phyloP scores from a whole-genome alignment of 345 rosid genomes.

The Linum trigynum region DNA sequence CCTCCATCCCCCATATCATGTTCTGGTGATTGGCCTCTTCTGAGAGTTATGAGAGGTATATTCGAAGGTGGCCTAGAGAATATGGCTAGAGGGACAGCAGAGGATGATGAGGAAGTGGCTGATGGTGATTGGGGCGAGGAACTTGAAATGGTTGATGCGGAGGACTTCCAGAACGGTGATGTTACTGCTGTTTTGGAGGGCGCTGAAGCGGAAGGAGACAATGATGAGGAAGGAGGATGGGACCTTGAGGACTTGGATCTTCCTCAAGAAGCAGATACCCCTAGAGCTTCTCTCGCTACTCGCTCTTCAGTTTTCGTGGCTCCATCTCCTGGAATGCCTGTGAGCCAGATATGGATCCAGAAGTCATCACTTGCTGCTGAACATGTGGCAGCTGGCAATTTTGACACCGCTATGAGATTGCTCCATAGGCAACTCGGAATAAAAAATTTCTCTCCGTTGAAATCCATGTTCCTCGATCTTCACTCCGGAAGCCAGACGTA shows the following conservation, averaged over 20 bases:
- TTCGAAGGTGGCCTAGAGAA: slow-evolving; percentile 84
- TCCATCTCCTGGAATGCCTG: slow-evolving; percentile 81
- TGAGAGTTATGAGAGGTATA: slow-evolving; percentile 86
- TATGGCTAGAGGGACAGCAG: slow-evolving; percentile 37
- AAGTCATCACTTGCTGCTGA: slow-evolving; percentile 86
- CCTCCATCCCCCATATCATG: slow-evolving; percentile 65
- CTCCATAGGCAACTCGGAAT: slow-evolving; percentile 87
- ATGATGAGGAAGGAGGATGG: slow-evolving; percentile 84
- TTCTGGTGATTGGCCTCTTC: slow-evolving; percentile 96
- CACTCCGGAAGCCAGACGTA: slow-evolving; percentile 68
- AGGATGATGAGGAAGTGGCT: slow-evolving; percentile 68
- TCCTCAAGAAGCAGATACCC: slow-evolving; percentile 80
- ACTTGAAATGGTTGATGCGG: slow-evolving; percentile 51
- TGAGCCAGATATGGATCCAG: slow-evolving; percentile 82
- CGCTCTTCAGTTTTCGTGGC: slow-evolving; percentile 66
- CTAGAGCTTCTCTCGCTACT: slow-evolving; percentile 43
- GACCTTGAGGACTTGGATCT: slow-evolving; percentile 86
- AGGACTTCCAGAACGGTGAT: slow-evolving; percentile 55
- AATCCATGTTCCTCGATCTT: slow-evolving; percentile 66
- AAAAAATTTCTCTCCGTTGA: slow-evolving; percentile 61
- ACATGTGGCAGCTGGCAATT: slow-evolving; percentile 86
- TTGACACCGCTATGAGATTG: slow-evolving; percentile 86
- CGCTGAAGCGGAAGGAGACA: slow-evolving; percentile 55
- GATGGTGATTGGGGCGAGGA: slow-evolving; percentile 75
- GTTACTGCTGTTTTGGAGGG: slow-evolving; percentile 51